A percentile compares a stretch with the other conserved stretches of the same genome.
Evolutionary conservation across 768 basidiomycete genomes (phyloP).

Genomic region (Saitozyma podzolica): DNA sequence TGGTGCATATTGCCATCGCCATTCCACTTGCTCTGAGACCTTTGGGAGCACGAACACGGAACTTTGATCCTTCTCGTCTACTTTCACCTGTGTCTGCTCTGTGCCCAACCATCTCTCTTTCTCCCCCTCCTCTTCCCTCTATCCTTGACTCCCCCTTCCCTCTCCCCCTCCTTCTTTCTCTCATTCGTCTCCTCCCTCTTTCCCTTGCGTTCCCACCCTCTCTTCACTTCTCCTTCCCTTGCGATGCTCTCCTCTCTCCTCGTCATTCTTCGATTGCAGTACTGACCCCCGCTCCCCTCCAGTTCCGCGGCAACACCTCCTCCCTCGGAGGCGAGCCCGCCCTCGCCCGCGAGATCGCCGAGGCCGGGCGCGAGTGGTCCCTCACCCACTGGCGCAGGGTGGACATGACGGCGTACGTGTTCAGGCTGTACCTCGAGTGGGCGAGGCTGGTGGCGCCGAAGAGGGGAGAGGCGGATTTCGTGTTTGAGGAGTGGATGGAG

Average conservation of each 20-base stretch:
- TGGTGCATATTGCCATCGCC: too few relatives aligned
- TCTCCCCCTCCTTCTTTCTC: too few relatives aligned
- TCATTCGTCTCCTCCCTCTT: too few relatives aligned
- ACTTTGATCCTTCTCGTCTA: too few relatives aligned
- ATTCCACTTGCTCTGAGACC: not conserved
- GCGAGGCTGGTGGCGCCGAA: conserved; percentile 35
- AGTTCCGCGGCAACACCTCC: conserved; percentile 33
- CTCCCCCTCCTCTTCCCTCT: too few relatives aligned
- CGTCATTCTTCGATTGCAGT: too few relatives aligned
- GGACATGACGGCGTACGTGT: conserved; percentile 48
- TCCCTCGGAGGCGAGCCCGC: conserved; percentile 21
- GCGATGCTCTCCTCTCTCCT: not conserved
- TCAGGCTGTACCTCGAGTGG: conserved; percentile 51
- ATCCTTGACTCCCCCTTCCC: too few relatives aligned
- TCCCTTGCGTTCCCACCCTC: too few relatives aligned
- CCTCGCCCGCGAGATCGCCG: conserved; percentile 35
- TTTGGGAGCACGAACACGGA: not conserved
- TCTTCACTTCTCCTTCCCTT: not conserved
- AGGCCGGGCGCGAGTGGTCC: conserved; percentile 37
- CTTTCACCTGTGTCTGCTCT: too few relatives aligned
- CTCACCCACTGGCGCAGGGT: conserved; percentile 43
- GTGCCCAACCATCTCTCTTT: too few relatives aligned
- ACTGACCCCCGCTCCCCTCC: not conserved
- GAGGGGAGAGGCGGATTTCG: conserved; percentile 36
- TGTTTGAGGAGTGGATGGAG: conserved; percentile 32